phyloP scores from a whole-genome alignment of 805 yeast genomes.

The Wickerhamiella siamensis region DNA sequence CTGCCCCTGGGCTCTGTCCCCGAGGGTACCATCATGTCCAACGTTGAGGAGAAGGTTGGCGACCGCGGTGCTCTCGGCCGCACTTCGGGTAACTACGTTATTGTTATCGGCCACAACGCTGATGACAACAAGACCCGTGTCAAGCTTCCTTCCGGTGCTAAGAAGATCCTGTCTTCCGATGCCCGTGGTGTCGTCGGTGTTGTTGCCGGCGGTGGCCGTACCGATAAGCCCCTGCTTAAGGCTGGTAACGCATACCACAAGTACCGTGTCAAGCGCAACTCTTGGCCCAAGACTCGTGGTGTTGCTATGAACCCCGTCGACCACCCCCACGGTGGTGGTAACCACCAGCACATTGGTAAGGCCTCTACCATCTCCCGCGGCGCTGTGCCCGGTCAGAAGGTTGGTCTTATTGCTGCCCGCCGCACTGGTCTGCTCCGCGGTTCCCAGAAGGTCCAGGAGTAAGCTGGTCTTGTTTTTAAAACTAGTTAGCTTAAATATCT shows the following conservation, averaged over 20 bases:
- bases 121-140: constrained; percentile 99
- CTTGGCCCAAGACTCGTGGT: constrained; percentile 99
- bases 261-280: constrained; percentile 98
- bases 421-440: constrained; percentile 99
- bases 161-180: constrained; percentile 86
- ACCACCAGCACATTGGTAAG: constrained; percentile 99
- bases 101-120: constrained; percentile 97
- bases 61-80: constrained; percentile 99
- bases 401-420: constrained; percentile 99
- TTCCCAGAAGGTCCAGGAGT: constrained; percentile 86
- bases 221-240: constrained; percentile 97
- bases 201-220: constrained; percentile 99
- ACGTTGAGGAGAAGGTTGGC: constrained; percentile 97
- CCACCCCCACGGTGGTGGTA: constrained; percentile 99
- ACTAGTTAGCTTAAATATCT: constrained; percentile 3
- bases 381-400: constrained; percentile 99
- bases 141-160: constrained; percentile 98
- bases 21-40: constrained; percentile 97
- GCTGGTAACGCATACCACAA: constrained; percentile 99
- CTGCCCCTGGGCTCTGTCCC: constrained; percentile 95
- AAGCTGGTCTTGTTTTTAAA: constrained; percentile 22
- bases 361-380: constrained; percentile 99
- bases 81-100: constrained; percentile 99
- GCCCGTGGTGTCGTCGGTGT: constrained; percentile 99
- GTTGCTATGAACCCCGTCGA: constrained; percentile 99